A percentile compares a stretch with the other conserved stretches of the same genome.
Evolutionary conservation across 345 rosid genomes (phyloP).

Genomic region (Camelina hispida): DNA sequence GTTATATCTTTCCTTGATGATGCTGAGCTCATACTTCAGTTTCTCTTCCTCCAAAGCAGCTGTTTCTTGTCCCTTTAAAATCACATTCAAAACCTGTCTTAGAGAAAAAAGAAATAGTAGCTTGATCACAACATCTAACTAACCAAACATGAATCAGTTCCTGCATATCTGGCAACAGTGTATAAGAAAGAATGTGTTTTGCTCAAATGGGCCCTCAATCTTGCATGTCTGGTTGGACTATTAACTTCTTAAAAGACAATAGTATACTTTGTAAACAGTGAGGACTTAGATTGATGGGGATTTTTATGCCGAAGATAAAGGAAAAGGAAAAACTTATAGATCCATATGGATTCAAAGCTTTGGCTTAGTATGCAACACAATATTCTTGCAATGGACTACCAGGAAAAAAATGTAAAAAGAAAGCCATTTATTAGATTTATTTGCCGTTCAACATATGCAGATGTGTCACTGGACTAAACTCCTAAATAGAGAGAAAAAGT

Average conservation of each 20-base stretch:
- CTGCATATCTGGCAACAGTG: not conserved
- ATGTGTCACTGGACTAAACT: conserved; percentile 43
- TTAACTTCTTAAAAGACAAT: conserved; percentile 1
- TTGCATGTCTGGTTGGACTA: conserved; percentile 13
- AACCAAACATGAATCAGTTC: conserved; percentile 17
- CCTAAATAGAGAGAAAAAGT: conserved; percentile 46
- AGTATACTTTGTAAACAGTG: not conserved
- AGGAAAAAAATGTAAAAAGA: not conserved
- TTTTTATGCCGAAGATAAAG: not conserved
- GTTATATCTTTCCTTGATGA: conserved; percentile 55
- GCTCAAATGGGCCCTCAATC: not conserved
- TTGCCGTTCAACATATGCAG: conserved; percentile 13
- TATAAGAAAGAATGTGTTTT: conserved; percentile 1
- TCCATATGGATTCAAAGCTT: not conserved
- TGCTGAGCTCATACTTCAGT: conserved; percentile 51
- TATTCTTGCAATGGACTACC: not conserved
- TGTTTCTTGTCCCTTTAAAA: conserved; percentile 65
- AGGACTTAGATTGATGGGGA: conserved; percentile 12
- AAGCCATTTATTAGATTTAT: conserved; percentile 19
- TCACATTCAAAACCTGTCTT: conserved; percentile 56
- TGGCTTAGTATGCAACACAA: conserved; percentile 19
- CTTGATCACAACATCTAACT: conserved; percentile 23
- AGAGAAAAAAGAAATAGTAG: conserved; percentile 34
- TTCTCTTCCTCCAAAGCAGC: conserved; percentile 52
- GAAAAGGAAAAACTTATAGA: not conserved